Evolutionary conservation across 768 basidiomycete species (phyloP).

Genomic region (Mrakia hoshinonis): DNA sequence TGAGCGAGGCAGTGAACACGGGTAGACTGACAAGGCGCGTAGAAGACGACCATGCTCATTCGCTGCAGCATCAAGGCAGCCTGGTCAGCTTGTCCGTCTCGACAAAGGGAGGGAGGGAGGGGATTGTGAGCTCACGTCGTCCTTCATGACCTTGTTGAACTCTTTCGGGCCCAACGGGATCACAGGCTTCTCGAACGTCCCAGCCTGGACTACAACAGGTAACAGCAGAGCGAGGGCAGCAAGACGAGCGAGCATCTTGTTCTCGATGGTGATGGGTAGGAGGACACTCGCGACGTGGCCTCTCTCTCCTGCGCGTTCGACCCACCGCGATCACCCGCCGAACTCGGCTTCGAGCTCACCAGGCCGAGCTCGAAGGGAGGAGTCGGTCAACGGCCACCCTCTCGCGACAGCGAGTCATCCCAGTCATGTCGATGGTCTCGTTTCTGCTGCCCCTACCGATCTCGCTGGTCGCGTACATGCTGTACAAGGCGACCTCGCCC

Average conservation of each 20-base stretch:
- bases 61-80: slow-evolving; percentile 1
- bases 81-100: not conserved
- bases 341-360: no score
- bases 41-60: slow-evolving; percentile 64
- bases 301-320: no score
- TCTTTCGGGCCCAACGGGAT: not conserved
- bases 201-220: slow-evolving; percentile 17
- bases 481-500: not conserved
- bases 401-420: no score
- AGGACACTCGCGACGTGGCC: not conserved
- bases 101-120: slow-evolving; percentile 8
- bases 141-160: slow-evolving; percentile 24
- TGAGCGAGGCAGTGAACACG: slow-evolving; percentile 45
- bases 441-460: not conserved
- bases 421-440: no score
- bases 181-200: slow-evolving; percentile 22
- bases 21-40: slow-evolving; percentile 82
- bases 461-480: not conserved
- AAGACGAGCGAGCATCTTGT: slow-evolving; percentile 5
- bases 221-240: not conserved
- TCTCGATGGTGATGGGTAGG: not conserved
- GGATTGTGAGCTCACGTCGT: slow-evolving; percentile 16
- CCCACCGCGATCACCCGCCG: no score
- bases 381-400: no score
- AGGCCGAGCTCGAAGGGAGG: no score